Percentiles rank a stretch among this genome's conserved stretches.
Evolutionary conservation across 2,329 filamentous ascomycete genomes (phyloP).

Genomic region (Penicillium sp.): DNA sequence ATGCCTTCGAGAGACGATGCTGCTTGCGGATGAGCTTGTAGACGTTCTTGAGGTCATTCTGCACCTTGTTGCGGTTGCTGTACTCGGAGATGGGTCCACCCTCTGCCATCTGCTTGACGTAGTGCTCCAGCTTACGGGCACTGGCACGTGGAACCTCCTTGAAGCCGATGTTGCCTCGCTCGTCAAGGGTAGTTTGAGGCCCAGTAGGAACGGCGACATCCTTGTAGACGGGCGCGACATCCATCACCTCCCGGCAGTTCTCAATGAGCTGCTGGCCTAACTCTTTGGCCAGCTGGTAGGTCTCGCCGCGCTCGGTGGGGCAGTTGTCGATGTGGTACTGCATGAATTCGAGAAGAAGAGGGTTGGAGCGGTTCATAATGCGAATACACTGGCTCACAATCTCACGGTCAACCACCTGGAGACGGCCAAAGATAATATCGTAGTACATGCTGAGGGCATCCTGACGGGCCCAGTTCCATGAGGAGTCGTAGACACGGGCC

Average conservation of each 20-base stretch:
- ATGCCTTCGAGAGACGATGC: constrained; percentile 94
- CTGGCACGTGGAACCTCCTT: constrained; percentile 81
- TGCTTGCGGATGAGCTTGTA: constrained; percentile 99
- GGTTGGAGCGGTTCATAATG: constrained; percentile 99
- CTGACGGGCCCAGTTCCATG: constrained; percentile 98
- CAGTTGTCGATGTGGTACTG: constrained; percentile 99
- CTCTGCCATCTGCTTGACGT: constrained; percentile 97
- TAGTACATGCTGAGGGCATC: constrained; percentile 98
- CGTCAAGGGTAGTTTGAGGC: constrained; percentile 87
- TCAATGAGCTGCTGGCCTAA: constrained; percentile 91
- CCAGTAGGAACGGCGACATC: constrained; percentile 91
- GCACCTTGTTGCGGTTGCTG: constrained; percentile 95
- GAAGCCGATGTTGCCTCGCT: constrained; percentile 88
- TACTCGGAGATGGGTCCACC: constrained; percentile 99
- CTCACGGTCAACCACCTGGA: constrained; percentile 90
- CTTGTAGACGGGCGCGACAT: constrained; percentile 85
- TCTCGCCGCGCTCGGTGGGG: constrained; percentile 93
- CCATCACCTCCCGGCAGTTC: constrained; percentile 92
- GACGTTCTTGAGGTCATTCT: constrained; percentile 89
- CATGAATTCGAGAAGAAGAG: constrained; percentile 95
- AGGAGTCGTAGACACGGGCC: constrained; percentile 93
- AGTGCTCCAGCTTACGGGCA: constrained; percentile 95
- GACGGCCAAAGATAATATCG: constrained; percentile 95
- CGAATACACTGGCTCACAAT: constrained; percentile 98
- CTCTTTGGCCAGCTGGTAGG: constrained; percentile 95